Evolutionary conservation across 2,329 filamentous ascomycete species (phyloP), one percentile per base, ranked within the genome.

Genomic region (Fusarium succisae): DNA sequence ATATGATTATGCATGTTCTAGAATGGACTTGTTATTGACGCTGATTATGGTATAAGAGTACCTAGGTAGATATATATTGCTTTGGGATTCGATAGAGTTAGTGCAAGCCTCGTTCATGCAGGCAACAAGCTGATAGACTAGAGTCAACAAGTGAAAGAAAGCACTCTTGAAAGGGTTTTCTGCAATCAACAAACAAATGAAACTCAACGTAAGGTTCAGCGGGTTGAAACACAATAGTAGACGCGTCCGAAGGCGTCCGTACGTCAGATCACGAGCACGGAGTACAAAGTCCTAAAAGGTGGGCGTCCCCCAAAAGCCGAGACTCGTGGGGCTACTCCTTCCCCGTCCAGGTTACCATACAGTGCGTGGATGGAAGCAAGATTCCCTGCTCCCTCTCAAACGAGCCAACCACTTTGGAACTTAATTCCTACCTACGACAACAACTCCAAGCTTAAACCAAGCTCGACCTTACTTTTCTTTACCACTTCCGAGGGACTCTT

Each of bases 311-410:
- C 48, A 69, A 59, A 38, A 50, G 22, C 63, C 37, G 32, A 63
- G 44, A 53, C 59, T 74, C 72, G 72, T 74, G 72, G 72, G 72
- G 68, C 72, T 68, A 56, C 63, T 72, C 71, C 71, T 74, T 69
- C 58, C 69, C 44, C 63, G 59, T 43, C 53, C 32, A 54, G 58
- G 56, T 72, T 65, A 55, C 63, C 51, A 26, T 72, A 74, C 72
- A 72, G 71, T 75, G 71, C 51, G 66, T 63, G 24, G 56, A 43
- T 55, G 24, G 56, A 43, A 55, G 66, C 60, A 51, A 64, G 55
- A 57, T 60, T 61, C 45, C 59, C 63, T 62, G 62, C 50, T 73
- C 32, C 66, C 72, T 73, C 72, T 72, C 63, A 75, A 75, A 75
- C 72, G 59, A 72, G 64, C 72, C 68, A 74, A 66, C 68, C 44